Conservation (phyloP, 192 early-diverging fungal genomes). For the Coemansia pectinata region DNA sequence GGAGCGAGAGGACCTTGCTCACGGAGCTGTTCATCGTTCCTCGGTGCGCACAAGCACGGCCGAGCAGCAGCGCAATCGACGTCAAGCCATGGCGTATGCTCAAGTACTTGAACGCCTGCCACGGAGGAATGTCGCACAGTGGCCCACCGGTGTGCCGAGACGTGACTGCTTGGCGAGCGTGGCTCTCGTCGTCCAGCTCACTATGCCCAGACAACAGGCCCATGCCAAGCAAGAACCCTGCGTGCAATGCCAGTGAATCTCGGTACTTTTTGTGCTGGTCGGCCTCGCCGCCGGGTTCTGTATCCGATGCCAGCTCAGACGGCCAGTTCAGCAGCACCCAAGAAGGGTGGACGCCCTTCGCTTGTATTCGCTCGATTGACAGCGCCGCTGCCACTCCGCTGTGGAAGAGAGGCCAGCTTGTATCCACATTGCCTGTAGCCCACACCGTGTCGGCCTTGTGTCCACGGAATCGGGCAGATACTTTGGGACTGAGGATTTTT, state of each 20-base stretch:
- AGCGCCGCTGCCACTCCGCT: slow-evolving; percentile 82
- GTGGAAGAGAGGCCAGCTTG: slow-evolving; percentile 87
- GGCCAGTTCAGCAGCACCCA: slow-evolving; percentile 83
- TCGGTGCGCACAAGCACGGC: slow-evolving; percentile 67
- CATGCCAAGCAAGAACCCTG: slow-evolving; percentile 78
- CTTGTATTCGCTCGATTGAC: slow-evolving; percentile 60
- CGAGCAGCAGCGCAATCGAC: slow-evolving; percentile 74
- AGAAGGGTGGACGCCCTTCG: slow-evolving; percentile 59
- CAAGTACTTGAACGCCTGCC: slow-evolving; percentile 68
- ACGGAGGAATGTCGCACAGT: slow-evolving; percentile 63
- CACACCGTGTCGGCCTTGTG: slow-evolving; percentile 48
- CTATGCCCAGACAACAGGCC: slow-evolving; percentile 56
- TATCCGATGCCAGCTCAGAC: slow-evolving; percentile 11
- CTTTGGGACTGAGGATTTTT: slow-evolving; percentile 58
- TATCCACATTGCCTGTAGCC: slow-evolving; percentile 25
- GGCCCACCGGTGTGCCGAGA: slow-evolving; percentile 58
- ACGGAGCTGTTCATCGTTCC: slow-evolving; percentile 66
- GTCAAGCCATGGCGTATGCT: slow-evolving; percentile 67
- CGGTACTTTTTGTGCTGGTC: slow-evolving; percentile 16
- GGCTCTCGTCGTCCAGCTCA: not conserved
- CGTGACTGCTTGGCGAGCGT: not conserved
- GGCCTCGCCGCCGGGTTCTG: slow-evolving; percentile 8
- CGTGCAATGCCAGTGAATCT: slow-evolving; percentile 63
- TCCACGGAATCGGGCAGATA: slow-evolving; percentile 68
- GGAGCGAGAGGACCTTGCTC: slow-evolving; percentile 71